These are phyloP conservation scores for Ophiostoma ulmi DNA, from an alignment of 2,329 filamentous ascomycete genomes.

Conservation along the genomic window DNA sequence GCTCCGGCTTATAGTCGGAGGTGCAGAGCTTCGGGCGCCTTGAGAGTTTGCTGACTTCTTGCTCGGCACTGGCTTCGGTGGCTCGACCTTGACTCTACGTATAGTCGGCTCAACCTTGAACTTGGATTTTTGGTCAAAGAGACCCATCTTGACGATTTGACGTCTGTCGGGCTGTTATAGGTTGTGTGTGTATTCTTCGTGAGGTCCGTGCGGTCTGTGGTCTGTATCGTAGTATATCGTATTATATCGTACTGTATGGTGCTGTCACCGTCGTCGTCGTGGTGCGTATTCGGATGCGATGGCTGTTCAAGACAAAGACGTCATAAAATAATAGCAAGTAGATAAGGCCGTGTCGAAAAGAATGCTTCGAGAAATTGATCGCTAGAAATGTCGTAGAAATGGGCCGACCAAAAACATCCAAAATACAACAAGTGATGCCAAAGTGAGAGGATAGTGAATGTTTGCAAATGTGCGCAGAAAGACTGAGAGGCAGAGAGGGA, in stretches of 20 bases:
- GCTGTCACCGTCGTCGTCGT: neutral
- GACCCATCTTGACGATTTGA: constrained; percentile 34
- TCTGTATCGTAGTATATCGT: neutral
- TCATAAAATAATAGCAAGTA: neutral
- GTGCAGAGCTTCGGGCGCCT: constrained; percentile 10
- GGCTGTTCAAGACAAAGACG: neutral
- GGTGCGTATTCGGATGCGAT: neutral
- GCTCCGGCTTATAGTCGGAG: constrained; percentile 11
- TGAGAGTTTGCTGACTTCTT: constrained; percentile 28
- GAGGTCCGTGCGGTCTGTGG: neutral
- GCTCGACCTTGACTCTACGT: constrained; percentile 47
- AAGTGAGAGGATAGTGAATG: neutral
- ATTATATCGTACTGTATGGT: neutral
- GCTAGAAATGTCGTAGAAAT: neutral
- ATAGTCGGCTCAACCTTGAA: constrained; percentile 49
- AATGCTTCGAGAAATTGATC: neutral
- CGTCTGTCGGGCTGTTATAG: neutral
- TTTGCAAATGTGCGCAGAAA: neutral
- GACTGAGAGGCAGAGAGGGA: neutral
- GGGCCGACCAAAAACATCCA: neutral
- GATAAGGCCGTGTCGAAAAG: neutral
- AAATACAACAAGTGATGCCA: neutral
- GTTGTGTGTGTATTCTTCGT: neutral
- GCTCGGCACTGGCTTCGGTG: constrained; percentile 38
- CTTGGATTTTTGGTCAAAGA: constrained; percentile 43